These are phyloP conservation scores for Boletus rubroflammeus DNA, from an alignment of 768 basidiomycete species.

Conservation along the genomic window DNA sequence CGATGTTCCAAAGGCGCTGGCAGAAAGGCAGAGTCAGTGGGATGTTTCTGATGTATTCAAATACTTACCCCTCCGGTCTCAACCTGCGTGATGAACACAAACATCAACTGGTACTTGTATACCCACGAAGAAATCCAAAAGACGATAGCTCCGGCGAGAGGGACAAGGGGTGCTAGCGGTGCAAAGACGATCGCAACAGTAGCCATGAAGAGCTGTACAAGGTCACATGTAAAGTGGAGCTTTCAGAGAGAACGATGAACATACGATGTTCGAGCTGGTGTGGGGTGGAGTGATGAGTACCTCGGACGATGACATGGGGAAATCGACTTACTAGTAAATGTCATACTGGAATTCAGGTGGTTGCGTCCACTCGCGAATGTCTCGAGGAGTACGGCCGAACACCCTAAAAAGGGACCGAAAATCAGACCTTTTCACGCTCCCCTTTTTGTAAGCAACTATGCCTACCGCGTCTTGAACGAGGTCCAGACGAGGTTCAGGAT, in stretches of 20 bases:
- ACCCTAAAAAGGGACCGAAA: conserved; percentile 39
- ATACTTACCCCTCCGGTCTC: conserved; percentile 87
- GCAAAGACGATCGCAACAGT: conserved; percentile 94
- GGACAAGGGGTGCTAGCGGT: conserved; percentile 88
- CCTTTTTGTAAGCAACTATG: neutral
- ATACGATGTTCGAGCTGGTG: conserved; percentile 53
- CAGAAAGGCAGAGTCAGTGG: neutral
- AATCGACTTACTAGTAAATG: conserved; percentile 66
- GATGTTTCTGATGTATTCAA: neutral
- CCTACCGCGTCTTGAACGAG: conserved; percentile 78
- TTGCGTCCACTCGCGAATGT: conserved; percentile 86
- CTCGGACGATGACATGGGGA: neutral
- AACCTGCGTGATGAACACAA: conserved; percentile 82
- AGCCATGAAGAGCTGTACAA: conserved; percentile 72
- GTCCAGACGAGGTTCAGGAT: conserved; percentile 85
- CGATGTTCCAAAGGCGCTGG: conserved; percentile 91
- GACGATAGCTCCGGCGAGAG: conserved; percentile 74
- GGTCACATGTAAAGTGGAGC: conserved; percentile 5
- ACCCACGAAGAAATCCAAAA: conserved; percentile 87
- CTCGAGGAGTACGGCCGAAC: conserved; percentile 86
- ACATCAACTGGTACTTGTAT: conserved; percentile 97
- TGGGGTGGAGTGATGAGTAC: neutral
- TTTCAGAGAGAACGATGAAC: conserved; percentile 17
- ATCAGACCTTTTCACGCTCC: neutral
- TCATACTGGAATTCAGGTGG: conserved; percentile 88